phyloP scores from a whole-genome alignment of 352 stramenopile species.

The Phytopythium vexans region DNA sequence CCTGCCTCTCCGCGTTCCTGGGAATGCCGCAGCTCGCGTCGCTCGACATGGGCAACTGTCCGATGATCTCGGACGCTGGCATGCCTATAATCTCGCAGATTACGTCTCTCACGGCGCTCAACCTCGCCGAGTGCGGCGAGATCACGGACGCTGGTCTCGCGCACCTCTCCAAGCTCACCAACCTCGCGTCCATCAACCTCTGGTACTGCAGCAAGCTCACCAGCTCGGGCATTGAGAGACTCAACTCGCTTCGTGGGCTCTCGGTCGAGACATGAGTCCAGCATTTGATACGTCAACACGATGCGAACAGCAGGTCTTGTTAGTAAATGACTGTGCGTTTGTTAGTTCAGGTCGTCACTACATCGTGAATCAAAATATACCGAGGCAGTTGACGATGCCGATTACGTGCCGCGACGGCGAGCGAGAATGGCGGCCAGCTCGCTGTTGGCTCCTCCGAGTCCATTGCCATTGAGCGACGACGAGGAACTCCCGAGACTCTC shows the following conservation, averaged over 20 bases:
- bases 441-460: slow-evolving; percentile 68
- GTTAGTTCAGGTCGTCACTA: not conserved
- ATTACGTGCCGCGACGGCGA: slow-evolving; percentile 46
- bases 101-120: slow-evolving; percentile 58
- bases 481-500: slow-evolving; percentile 39
- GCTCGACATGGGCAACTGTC: slow-evolving; percentile 83
- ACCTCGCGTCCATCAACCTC: slow-evolving; percentile 64
- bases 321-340: slow-evolving; percentile 1
- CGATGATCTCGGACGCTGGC: slow-evolving; percentile 59
- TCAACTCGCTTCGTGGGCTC: slow-evolving; percentile 39
- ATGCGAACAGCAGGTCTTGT: not conserved
- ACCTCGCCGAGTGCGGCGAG: slow-evolving; percentile 68
- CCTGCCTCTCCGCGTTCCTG: slow-evolving; percentile 41
- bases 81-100: slow-evolving; percentile 45
- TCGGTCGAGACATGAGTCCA: slow-evolving; percentile 30
- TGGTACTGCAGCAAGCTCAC: slow-evolving; percentile 85
- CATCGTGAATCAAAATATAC: not conserved
- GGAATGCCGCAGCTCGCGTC: slow-evolving; percentile 48
- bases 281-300: slow-evolving; percentile 9
- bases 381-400: not conserved
- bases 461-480: slow-evolving; percentile 30
- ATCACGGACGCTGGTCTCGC: slow-evolving; percentile 58
- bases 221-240: slow-evolving; percentile 38
- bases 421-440: slow-evolving; percentile 81
- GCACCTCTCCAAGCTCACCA: slow-evolving; percentile 39